A percentile compares a stretch with the other conserved stretches of the same genome.
These are phyloP conservation scores for Cairneyella variabilis DNA, from an alignment of 495 filamentous ascomycete genomes.

Conservation along the genomic window DNA sequence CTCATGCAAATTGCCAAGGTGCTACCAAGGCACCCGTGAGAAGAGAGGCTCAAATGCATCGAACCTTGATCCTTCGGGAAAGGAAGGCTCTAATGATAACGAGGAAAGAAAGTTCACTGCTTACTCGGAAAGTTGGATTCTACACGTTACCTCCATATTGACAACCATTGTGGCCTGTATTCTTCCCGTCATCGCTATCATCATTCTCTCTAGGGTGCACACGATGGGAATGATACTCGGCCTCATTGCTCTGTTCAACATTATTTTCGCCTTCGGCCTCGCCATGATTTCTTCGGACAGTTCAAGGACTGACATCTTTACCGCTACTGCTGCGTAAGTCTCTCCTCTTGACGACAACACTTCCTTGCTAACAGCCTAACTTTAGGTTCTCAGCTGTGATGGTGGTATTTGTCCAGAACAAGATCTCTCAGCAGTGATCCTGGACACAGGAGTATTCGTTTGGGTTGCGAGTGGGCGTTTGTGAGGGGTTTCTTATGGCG, in stretches of 20 bases:
- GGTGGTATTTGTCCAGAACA: conserved; percentile 10
- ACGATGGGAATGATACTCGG: conserved; percentile 8
- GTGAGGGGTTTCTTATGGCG: too few species aligned
- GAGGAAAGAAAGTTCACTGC: background rate
- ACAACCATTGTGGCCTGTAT: conserved; percentile 4
- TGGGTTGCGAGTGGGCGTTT: too few species aligned
- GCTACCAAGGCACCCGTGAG: too few species aligned
- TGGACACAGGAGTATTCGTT: too few species aligned
- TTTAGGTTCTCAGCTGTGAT: conserved; percentile 7
- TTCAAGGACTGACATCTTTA: conserved; percentile 4
- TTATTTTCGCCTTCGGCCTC: conserved; percentile 2
- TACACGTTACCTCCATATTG: background rate
- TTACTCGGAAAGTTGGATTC: background rate
- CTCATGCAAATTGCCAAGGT: background rate
- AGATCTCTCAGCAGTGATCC: too few species aligned
- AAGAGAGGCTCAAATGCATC: background rate
- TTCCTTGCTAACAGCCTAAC: background rate
- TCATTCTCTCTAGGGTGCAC: conserved; percentile 3
- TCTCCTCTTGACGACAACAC: background rate
- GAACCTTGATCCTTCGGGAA: too few species aligned
- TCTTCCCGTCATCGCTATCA: conserved; percentile 2
- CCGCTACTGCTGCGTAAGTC: too few species aligned
- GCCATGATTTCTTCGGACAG: background rate
- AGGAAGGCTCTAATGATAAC: background rate
- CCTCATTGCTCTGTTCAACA: conserved; percentile 5